Conservation (phyloP, 2,329 filamentous ascomycete genomes). For the Colletotrichum sp. region DNA sequence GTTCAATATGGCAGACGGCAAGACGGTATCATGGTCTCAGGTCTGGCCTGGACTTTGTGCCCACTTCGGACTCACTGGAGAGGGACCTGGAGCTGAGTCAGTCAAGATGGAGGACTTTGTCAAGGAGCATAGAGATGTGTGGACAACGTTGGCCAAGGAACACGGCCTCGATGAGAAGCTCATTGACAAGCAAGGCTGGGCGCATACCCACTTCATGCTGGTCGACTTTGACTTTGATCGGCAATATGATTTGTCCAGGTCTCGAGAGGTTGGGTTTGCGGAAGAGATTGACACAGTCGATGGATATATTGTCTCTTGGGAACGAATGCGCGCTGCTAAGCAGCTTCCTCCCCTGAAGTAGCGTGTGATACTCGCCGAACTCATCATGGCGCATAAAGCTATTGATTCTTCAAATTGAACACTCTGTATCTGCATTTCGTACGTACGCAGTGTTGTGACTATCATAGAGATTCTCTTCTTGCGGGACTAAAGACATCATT, state of each 20-base stretch:
- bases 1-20: constrained; percentile 22
- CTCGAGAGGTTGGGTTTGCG: constrained; percentile 16
- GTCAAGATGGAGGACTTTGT: constrained; percentile 16
- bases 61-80: constrained; percentile 20
- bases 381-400: accelerated
- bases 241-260: constrained; percentile 19
- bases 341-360: constrained; percentile 5
- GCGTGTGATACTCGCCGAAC: neutral
- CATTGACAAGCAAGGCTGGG: constrained; percentile 1
- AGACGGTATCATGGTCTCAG: constrained; percentile 17
- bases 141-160: constrained; percentile 3
- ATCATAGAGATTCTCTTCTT: neutral
- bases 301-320: constrained; percentile 10
- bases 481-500: accelerated
- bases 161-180: constrained; percentile 8
- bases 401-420: neutral
- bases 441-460: neutral
- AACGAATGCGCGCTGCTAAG: constrained; percentile 21
- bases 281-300: constrained; percentile 20
- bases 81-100: neutral
- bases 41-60: constrained; percentile 21
- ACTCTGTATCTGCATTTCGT: neutral
- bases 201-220: constrained; percentile 15
- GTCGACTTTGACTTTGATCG: constrained; percentile 25
- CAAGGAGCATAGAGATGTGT: constrained; percentile 4